Evolutionary conservation across 306 rosid genomes (phyloP).

Genomic region (Prunus campanulata): DNA sequence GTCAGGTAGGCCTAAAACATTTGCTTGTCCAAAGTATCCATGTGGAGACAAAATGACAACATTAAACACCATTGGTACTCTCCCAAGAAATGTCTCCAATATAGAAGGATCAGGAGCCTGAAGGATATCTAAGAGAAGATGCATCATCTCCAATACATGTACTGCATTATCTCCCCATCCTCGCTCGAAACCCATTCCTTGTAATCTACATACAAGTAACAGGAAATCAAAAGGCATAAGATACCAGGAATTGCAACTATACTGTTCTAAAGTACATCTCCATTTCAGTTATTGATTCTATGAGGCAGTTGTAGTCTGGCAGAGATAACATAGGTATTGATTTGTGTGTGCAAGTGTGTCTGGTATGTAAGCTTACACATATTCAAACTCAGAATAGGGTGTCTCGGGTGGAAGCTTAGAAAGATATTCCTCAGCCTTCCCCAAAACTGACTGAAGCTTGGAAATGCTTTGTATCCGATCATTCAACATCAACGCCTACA

Average conservation of each 20-base stretch:
- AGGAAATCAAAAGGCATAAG: not conserved
- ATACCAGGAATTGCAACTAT: not conserved
- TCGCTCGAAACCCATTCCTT: constrained; percentile 86
- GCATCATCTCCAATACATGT: constrained; percentile 66
- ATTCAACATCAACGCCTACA: constrained; percentile 81
- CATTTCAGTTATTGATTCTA: not conserved
- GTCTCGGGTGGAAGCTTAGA: constrained; percentile 55
- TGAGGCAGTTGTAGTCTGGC: not conserved
- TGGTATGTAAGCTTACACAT: constrained; percentile 49
- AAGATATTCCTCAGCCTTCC: constrained; percentile 67
- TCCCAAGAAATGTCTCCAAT: constrained; percentile 82
- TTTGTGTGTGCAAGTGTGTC: not conserved
- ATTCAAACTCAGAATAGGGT: constrained; percentile 67
- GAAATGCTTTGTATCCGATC: constrained; percentile 62
- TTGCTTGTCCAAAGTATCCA: constrained; percentile 88
- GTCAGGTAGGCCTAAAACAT: constrained; percentile 90
- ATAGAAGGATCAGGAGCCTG: constrained; percentile 92
- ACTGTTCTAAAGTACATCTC: not conserved
- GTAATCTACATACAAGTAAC: constrained; percentile 50
- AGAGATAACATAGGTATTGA: not conserved
- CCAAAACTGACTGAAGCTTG: constrained; percentile 60
- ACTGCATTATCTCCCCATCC: constrained; percentile 92
- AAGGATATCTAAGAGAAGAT: constrained; percentile 79
- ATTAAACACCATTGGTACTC: constrained; percentile 78
- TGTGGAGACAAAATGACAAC: constrained; percentile 83